Conservation (phyloP, 2,329 filamentous ascomycete genomes). For the Ophiosphaerella korrae region DNA sequence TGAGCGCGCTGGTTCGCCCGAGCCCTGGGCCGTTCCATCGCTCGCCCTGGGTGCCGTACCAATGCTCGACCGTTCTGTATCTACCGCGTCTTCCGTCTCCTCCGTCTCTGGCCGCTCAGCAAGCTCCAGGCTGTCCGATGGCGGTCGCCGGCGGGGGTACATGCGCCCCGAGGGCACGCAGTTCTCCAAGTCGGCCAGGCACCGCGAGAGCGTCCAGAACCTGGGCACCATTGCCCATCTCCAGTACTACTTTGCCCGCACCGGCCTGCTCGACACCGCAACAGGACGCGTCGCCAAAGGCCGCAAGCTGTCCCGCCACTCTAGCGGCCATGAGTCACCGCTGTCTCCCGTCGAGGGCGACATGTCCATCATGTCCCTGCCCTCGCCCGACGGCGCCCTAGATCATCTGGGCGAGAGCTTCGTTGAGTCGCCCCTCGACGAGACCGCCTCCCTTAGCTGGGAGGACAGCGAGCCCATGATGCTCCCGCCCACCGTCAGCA, state of each 20-base stretch:
- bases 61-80: slow-evolving; percentile 67
- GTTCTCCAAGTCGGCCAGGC: slow-evolving; percentile 88
- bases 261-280: slow-evolving; percentile 90
- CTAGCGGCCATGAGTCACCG: slow-evolving; percentile 38
- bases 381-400: slow-evolving; percentile 22
- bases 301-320: slow-evolving; percentile 50
- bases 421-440: slow-evolving; percentile 60
- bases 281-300: slow-evolving; percentile 82
- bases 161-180: slow-evolving; percentile 85
- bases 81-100: slow-evolving; percentile 61
- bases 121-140: slow-evolving; percentile 58
- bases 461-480: slow-evolving; percentile 74
- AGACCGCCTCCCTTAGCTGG: slow-evolving; percentile 55
- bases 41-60: slow-evolving; percentile 65
- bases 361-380: slow-evolving; percentile 30
- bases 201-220: slow-evolving; percentile 93
- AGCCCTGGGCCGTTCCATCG: slow-evolving; percentile 67
- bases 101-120: slow-evolving; percentile 67
- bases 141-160: slow-evolving; percentile 73
- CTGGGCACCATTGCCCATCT: slow-evolving; percentile 95
- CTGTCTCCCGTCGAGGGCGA: slow-evolving; percentile 36
- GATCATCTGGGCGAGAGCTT: slow-evolving; percentile 46
- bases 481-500: slow-evolving; percentile 96
- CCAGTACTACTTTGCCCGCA: slow-evolving; percentile 97
- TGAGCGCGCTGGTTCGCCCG: slow-evolving; percentile 60